Conservation (phyloP, 2,329 filamentous ascomycete species). For the Ophiocordyceps unilateralis region DNA sequence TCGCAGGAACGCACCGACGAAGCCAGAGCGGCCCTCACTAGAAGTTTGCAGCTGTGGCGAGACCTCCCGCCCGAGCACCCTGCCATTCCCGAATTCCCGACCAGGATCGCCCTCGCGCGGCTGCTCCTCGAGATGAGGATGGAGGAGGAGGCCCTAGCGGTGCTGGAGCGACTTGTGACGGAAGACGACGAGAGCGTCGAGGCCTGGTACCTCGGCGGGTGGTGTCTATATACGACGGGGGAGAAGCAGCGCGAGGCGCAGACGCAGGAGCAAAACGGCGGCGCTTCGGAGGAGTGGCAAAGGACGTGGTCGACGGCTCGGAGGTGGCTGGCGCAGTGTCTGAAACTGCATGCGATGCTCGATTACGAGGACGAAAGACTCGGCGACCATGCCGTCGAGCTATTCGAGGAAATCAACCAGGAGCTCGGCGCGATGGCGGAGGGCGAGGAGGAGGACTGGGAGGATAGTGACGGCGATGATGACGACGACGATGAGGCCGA, state of each 20-base stretch:
- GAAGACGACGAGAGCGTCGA: constrained; percentile 94
- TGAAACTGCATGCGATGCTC: constrained; percentile 60
- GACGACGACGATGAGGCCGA: constrained; percentile 29
- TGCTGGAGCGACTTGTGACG: constrained; percentile 64
- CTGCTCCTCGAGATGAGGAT: constrained; percentile 81
- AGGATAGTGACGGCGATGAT: constrained; percentile 36
- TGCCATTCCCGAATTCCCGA: constrained; percentile 68
- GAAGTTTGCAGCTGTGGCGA: constrained; percentile 73
- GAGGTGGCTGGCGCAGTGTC: constrained; percentile 66
- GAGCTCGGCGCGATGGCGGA: constrained; percentile 44
- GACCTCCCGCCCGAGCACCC: constrained; percentile 56
- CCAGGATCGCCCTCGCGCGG: constrained; percentile 65
- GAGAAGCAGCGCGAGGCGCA: constrained; percentile 37
- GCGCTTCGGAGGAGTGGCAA: constrained; percentile 33
- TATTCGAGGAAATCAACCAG: constrained; percentile 44
- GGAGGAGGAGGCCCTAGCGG: constrained; percentile 69
- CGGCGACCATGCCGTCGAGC: constrained; percentile 56
- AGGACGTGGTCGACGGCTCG: constrained; percentile 56
- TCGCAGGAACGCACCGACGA: constrained; percentile 70
- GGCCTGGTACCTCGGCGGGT: constrained; percentile 92
- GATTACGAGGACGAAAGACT: constrained; percentile 76
- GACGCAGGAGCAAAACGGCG: constrained; percentile 10
- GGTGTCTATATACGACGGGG: constrained; percentile 69
- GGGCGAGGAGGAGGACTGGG: constrained; percentile 30
- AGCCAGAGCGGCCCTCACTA: constrained; percentile 57